These are phyloP conservation scores for Naganishia vishniacii DNA, from an alignment of 768 basidiomycete species.

Conservation along the genomic window DNA sequence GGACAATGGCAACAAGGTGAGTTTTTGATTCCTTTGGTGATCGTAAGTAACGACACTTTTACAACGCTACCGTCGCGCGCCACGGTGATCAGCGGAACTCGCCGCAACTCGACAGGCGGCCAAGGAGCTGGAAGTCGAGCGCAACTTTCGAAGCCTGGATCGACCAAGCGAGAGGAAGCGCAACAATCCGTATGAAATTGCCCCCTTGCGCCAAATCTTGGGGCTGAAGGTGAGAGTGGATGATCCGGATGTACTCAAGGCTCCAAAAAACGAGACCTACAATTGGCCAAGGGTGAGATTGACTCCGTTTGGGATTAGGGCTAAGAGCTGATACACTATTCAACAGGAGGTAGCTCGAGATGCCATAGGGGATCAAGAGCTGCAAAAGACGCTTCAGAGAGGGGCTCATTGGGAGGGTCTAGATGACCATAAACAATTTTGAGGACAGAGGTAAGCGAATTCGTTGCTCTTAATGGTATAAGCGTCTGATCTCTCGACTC, in stretches of 20 bases:
- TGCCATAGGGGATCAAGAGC: neutral
- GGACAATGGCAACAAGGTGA: too few species aligned
- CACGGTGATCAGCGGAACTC: too few species aligned
- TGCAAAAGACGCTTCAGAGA: neutral
- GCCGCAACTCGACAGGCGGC: too few species aligned
- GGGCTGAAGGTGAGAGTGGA: neutral
- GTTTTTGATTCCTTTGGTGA: too few species aligned
- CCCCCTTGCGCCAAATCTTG: neutral
- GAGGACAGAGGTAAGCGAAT: neutral
- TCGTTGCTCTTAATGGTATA: too few species aligned
- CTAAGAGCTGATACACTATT: neutral
- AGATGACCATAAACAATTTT: neutral
- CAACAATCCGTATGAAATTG: neutral
- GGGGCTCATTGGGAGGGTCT: neutral
- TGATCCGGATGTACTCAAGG: slow-evolving; percentile 1
- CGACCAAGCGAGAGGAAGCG: neutral
- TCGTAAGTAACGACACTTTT: too few species aligned
- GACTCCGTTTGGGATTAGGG: too few species aligned
- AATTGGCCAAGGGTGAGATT: neutral
- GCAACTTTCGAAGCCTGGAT: neutral
- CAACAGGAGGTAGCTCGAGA: neutral
- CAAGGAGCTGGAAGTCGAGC: neutral
- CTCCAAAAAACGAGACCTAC: neutral
- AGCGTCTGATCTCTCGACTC: too few species aligned
- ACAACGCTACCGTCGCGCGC: too few species aligned